Evolutionary conservation across 1,139 yeast genomes (phyloP).

Genomic region (Yamadazyma conglobata): DNA sequence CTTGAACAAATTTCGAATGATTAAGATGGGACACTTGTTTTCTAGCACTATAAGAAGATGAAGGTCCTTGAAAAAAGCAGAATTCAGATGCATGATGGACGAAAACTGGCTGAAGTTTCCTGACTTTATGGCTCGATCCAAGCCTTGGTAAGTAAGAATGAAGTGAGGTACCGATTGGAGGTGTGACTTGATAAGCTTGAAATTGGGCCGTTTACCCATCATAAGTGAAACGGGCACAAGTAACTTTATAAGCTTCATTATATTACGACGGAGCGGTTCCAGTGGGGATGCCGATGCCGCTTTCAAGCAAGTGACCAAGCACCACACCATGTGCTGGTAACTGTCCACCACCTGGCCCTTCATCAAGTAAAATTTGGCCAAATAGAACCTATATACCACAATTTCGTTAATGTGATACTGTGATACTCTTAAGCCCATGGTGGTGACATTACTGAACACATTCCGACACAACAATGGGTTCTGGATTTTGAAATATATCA

Average conservation of each 20-base stretch:
- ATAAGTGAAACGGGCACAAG: constrained; percentile 57
- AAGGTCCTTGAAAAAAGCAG: constrained; percentile 32
- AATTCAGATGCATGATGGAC: constrained; percentile 24
- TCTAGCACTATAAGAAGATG: constrained; percentile 28
- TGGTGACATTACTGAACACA: constrained; percentile 71
- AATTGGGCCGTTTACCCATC: constrained; percentile 49
- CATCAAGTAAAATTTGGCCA: constrained; percentile 63
- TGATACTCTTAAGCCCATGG: constrained; percentile 38
- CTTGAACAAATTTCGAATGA: constrained; percentile 45
- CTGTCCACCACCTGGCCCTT: constrained; percentile 57
- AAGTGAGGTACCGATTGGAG: constrained; percentile 25
- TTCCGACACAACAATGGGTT: constrained; percentile 71
- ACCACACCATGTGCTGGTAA: constrained; percentile 60
- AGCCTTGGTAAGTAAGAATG: constrained; percentile 30
- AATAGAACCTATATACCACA: constrained; percentile 60
- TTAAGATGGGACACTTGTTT: constrained; percentile 35
- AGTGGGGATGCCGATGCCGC: constrained; percentile 45
- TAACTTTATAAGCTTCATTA: constrained; percentile 43
- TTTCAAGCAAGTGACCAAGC: too few relatives aligned
- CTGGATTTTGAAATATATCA: constrained; percentile 57
- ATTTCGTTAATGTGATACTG: constrained; percentile 42
- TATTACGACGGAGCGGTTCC: constrained; percentile 24
- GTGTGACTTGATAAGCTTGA: constrained; percentile 19
- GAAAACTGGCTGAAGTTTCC: constrained; percentile 43
- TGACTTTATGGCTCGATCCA: constrained; percentile 29